phyloP scores from a whole-genome alignment of 2,329 filamentous ascomycete genomes.

The Cladosporium sp. region DNA sequence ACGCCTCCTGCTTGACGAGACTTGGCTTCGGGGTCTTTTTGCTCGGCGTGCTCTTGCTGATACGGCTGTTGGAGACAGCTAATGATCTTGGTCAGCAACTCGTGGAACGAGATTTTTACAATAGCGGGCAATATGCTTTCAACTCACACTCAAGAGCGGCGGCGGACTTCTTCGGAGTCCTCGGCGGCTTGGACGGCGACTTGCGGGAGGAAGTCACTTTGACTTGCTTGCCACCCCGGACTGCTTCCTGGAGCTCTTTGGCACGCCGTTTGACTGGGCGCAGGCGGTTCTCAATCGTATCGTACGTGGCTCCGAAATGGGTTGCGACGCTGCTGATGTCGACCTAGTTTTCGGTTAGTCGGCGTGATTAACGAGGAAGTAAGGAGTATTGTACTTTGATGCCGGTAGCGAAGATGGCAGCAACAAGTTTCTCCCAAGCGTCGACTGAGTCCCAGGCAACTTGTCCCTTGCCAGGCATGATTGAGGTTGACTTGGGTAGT shows the following conservation, averaged over 20 bases:
- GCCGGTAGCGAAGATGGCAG: slow-evolving; percentile 35
- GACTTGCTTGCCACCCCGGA: slow-evolving; percentile 14
- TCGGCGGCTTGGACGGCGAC: slow-evolving; percentile 20
- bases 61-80: slow-evolving; percentile 18
- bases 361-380: background rate
- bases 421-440: slow-evolving; percentile 35
- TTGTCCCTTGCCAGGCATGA: slow-evolving; percentile 6
- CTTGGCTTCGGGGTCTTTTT: slow-evolving; percentile 19
- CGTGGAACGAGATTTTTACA: too few species aligned
- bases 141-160: slow-evolving; percentile 5
- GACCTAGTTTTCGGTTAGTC: slow-evolving; percentile 32
- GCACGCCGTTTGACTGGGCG: slow-evolving; percentile 43
- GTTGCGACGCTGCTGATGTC: slow-evolving; percentile 42
- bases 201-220: slow-evolving; percentile 15
- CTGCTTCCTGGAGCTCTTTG: slow-evolving; percentile 30
- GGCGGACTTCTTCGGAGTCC: slow-evolving; percentile 5
- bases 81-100: background rate
- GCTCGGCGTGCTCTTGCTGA: slow-evolving; percentile 22
- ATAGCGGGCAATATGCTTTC: background rate
- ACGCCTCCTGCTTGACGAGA: slow-evolving; percentile 24
- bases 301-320: slow-evolving; percentile 46
- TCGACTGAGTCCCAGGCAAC: slow-evolving; percentile 12
- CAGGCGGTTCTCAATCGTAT: slow-evolving; percentile 45
- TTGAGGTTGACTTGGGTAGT: background rate
- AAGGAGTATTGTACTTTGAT: slow-evolving; percentile 31